A percentile compares a stretch with the other conserved stretches of the same genome.
Evolutionary conservation across 768 basidiomycete genomes (phyloP).

Genomic region (Boletus sp.): DNA sequence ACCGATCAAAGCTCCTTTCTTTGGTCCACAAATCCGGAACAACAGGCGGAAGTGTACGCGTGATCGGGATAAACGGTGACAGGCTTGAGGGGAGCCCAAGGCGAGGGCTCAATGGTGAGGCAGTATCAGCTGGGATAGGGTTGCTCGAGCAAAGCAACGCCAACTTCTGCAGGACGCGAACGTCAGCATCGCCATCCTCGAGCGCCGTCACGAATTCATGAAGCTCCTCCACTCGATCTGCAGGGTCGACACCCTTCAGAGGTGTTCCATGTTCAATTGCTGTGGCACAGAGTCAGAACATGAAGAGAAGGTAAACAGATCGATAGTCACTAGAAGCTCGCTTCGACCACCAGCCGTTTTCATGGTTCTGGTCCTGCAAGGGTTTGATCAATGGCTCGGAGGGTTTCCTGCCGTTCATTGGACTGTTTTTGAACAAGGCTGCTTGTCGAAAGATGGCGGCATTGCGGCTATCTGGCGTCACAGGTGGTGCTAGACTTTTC

Average conservation of each 20-base stretch:
- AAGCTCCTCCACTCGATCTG: slow-evolving; percentile 50
- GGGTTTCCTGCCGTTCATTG: slow-evolving; percentile 50
- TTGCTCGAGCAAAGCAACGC: slow-evolving; percentile 62
- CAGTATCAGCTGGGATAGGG: slow-evolving; percentile 41
- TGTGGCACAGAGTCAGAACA: slow-evolving; percentile 15
- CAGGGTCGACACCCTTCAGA: slow-evolving; percentile 36
- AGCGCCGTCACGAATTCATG: slow-evolving; percentile 53
- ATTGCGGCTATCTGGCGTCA: slow-evolving; percentile 64
- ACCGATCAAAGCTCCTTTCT: slow-evolving; percentile 64
- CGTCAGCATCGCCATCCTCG: slow-evolving; percentile 49
- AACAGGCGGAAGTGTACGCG: slow-evolving; percentile 38
- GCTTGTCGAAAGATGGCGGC: slow-evolving; percentile 67
- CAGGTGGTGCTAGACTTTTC: slow-evolving; percentile 40
- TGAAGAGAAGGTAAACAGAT: not conserved
- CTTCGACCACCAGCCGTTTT: slow-evolving; percentile 85
- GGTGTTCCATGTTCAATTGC: slow-evolving; percentile 48
- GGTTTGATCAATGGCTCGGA: slow-evolving; percentile 66
- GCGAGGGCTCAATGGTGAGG: slow-evolving; percentile 54
- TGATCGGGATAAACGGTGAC: slow-evolving; percentile 51
- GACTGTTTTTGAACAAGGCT: slow-evolving; percentile 80
- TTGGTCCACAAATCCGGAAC: slow-evolving; percentile 69
- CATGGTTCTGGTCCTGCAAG: slow-evolving; percentile 62
- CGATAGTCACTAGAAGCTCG: slow-evolving; percentile 60
- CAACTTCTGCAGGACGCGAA: slow-evolving; percentile 61
- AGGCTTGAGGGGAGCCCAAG: slow-evolving; percentile 52